Evolutionary conservation across 148 eudicot genomes (phyloP), one percentile per base, ranked within the genome.

Genomic region (Tetragonia tetragonoides): DNA sequence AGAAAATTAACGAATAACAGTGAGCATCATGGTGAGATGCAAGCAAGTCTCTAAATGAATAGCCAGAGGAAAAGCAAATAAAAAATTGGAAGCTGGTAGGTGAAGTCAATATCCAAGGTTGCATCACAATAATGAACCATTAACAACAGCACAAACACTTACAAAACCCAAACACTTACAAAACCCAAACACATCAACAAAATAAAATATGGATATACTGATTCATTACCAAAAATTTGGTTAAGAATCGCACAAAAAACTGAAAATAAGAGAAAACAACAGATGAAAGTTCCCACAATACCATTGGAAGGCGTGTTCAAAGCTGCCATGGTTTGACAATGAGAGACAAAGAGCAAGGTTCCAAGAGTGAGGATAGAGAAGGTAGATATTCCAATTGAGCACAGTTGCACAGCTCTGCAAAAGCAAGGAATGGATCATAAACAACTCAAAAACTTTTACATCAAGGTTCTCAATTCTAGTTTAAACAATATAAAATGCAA

Each of bases 271-370:
- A 65, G 66, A 51, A 54, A 10, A 65, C 41, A 6, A 66, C 8
- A 65, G 16, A 70, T 3, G 34, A 20, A 51, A 42, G 16, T 61
- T 21, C 7, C 7, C 57, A 21, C 2, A n/a, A 60, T 81, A 81
- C 84, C 84, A 67, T 42, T 81, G 76, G 84, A 28, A 53, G 77
- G 77, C 3, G 77, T 77, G 28, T 68, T 68, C 17, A 81, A 77
- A 57, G 84, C 56, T 77, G 84, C 81, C 84, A 81, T 81, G 20
- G 77, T 81, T 24, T 17, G 75, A 56, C 38, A 51, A 11, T 2
- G 42, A 39, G 15, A 57, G 17, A 42, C 37, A 4, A 67, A 20
- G 20, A 63, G 18, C 4, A 69, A 69, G 46, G 49, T 10, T 40
- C 51, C 51, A 40, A 40, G 8, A 41, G 51, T 39, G 60, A 77